Evolutionary conservation across 345 rosid species (phyloP).

Genomic region (Eutrema yunnanense): DNA sequence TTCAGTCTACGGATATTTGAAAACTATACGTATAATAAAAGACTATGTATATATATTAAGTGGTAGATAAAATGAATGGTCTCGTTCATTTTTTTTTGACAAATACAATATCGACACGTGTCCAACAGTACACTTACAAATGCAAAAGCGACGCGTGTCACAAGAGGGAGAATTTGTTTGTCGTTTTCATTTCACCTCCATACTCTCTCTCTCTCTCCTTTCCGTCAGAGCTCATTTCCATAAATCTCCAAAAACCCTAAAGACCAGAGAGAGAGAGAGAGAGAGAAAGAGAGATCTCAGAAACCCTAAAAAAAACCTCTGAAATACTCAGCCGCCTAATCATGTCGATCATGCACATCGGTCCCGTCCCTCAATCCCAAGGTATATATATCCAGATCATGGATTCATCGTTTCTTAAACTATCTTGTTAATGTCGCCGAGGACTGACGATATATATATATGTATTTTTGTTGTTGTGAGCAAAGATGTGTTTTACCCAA

Average conservation of each 20-base stretch:
- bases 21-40: neutral
- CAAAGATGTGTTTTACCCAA: slow-evolving; percentile 12
- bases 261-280: neutral
- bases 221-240: neutral
- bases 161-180: neutral
- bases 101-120: neutral
- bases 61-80: neutral
- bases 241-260: neutral
- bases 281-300: neutral
- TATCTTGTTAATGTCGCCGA: neutral
- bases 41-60: neutral
- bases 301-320: neutral
- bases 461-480: no score
- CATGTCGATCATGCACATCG: neutral
- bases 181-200: neutral
- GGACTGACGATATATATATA: no score
- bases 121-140: neutral
- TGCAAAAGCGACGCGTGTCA: neutral
- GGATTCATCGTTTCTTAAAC: no score
- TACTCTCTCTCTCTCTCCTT: neutral
- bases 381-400: neutral
- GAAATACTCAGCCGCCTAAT: neutral
- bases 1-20: neutral
- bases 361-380: neutral
- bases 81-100: neutral